These are phyloP conservation scores for Colletotrichum sp. DNA, from an alignment of 2,329 filamentous ascomycete genomes.

Conservation along the genomic window DNA sequence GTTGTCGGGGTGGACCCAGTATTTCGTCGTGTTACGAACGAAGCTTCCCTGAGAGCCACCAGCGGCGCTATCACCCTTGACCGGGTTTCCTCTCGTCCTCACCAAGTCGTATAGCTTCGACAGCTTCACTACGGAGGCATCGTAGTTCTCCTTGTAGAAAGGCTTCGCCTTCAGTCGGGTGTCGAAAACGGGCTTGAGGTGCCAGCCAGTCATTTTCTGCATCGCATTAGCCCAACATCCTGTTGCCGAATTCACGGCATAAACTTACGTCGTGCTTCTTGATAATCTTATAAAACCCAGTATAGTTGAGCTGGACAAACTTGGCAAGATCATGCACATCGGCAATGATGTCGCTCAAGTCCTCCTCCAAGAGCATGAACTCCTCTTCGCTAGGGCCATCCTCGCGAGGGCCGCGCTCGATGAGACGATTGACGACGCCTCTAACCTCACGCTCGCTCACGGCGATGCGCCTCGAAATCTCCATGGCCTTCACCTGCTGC, in stretches of 20 bases:
- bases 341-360: constrained; percentile 96
- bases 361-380: constrained; percentile 91
- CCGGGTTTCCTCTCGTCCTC: constrained; percentile 88
- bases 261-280: constrained; percentile 93
- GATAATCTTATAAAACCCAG: constrained; percentile 99
- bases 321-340: constrained; percentile 98
- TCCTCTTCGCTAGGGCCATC: constrained; percentile 83
- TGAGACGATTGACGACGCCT: constrained; percentile 80
- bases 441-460: constrained; percentile 88
- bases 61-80: constrained; percentile 89
- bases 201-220: constrained; percentile 93
- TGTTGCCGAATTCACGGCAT: constrained; percentile 20
- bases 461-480: constrained; percentile 90
- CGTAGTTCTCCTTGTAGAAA: constrained; percentile 99
- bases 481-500: constrained; percentile 95
- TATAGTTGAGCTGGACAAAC: constrained; percentile 98
- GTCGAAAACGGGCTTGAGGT: constrained; percentile 94
- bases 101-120: constrained; percentile 96
- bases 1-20: constrained; percentile 99
- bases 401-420: constrained; percentile 62
- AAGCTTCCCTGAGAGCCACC: constrained; percentile 95
- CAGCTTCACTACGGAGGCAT: constrained; percentile 91
- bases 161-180: constrained; percentile 93
- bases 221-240: background rate
- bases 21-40: constrained; percentile 96